Base-by-base conservation (phyloP, 345 rosid genomes). In the Brassica nigra region DNA sequence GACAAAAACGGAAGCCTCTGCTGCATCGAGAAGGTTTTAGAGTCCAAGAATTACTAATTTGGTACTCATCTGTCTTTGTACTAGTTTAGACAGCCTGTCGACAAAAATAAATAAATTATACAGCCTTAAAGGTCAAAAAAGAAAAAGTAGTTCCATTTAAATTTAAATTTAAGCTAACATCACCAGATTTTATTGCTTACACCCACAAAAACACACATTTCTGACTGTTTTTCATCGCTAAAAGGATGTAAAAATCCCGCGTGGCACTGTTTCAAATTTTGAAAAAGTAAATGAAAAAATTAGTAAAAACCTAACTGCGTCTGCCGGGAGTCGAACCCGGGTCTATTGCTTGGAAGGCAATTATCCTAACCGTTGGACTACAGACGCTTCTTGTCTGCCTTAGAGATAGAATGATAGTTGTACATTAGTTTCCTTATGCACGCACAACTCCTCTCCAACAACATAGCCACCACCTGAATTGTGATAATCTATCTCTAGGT, bases 331-430 rank as follows among this genome's bases (percentile, higher is more conserved):
- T 90, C 95, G 93, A 89, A 89, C 90, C 94, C 89, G 90, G 91
- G 87, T 87, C 91, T 91, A 88, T 90, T 90, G 87, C 86, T 90
- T 89, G 91, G 94, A 88, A 88, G 97, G 89, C 90, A 87, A 90
- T 86, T 88, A 90, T 92, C 93, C 92, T 90, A 86, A 89, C 94
- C 91, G 92, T 90, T 88, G 97, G 91, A 90, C 93, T 90, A 89
- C 93, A 89, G 76, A 88, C 93, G 81, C 85, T 16, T 54, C 27
- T 54, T 54, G 20, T 52, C 3, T n/a, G 54, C 15, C 6, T 47
- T 47, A 6, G 16, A 14, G 6, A 47, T 42, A 4, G 16, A 11
- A 11, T 44, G 0, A 47, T 47, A 6, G 16, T 12, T 47, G 16
- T 47, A 47, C 15, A 12, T 47, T 47, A 16, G 14, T 47, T 47